phyloP scores from a whole-genome alignment of 345 rosid species.

The Eucalyptus pauciflora region DNA sequence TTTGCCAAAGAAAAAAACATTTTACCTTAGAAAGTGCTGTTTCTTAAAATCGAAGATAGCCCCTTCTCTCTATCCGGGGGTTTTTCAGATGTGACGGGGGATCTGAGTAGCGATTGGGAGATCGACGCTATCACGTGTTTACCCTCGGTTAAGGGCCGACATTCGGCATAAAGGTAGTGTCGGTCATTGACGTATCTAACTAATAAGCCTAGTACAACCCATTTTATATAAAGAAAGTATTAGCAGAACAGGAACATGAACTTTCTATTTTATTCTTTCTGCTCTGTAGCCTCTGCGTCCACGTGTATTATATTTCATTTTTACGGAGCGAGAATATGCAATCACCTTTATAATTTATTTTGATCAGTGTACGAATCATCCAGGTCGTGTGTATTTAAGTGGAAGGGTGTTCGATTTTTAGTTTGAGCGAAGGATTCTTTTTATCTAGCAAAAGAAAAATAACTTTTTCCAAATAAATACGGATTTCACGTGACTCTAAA shows the following conservation, averaged over 20 bases:
- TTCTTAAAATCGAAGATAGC: not conserved
- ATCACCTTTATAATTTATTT: not conserved
- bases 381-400: rapidly evolving
- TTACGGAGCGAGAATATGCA: not conserved
- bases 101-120: not conserved
- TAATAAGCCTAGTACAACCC: not conserved
- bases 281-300: not conserved
- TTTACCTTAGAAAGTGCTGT: not conserved
- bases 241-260: not conserved
- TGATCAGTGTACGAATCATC: not conserved
- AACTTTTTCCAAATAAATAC: not conserved
- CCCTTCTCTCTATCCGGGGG: not conserved
- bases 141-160: not conserved
- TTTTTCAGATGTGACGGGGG: not conserved
- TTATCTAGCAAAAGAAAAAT: not conserved
- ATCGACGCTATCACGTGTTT: not conserved
- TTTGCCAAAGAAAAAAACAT: not conserved
- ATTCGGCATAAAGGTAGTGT: not conserved
- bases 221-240: not conserved
- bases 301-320: not conserved
- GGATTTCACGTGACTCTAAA: not conserved
- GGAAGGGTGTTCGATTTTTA: not conserved
- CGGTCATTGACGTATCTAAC: not conserved
- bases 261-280: not conserved
- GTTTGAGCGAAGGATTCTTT: not conserved